Base-by-base conservation (phyloP, 805 yeast genomes). In the Kodamaea kakaduensis region DNA sequence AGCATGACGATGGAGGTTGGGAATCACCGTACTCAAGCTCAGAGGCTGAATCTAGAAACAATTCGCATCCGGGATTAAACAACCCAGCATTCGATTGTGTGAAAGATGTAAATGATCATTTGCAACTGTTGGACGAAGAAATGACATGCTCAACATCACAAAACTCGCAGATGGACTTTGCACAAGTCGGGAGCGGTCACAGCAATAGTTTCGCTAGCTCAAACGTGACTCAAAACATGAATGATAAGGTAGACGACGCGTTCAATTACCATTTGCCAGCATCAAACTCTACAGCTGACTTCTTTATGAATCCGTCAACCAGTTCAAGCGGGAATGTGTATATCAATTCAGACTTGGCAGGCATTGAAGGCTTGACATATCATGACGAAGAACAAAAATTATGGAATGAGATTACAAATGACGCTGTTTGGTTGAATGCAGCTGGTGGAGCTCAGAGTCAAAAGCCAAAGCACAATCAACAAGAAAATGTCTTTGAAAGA, bases 321-420 rank as follows among this genome's bases (percentile, higher is more conserved):
- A 3, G 13, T n/a, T 18, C 15, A 15, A 25, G 43, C 6, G 58
- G 59, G 5, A 62, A 59, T 27, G 51, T 62, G n/a, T 64, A 58
- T 42, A 48, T 56, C 9, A 59, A 57, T 34, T 44, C 60, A 7
- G 71, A 64, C 39, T 52, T 62, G 38, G 60, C 62, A 3, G 71
- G 69, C 3, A 64, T 66, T 17, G 73, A 67, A 42, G 71, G 71
- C 5, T 51, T 65, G 24, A 62, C 70, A 0, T 60, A 61, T 38
- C 42, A 63, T 18, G 65, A 59, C 25, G 71, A 65, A 31, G 73
- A 67, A 39, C 73, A 66, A 37, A 54, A 80, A 41, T 58, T 84
- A 20, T 84, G 94, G 94, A 79, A 76, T 50, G 89, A 83, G 43
- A 79, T 84, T 37, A 77, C 88, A 0, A 75, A 73, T 48, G 86